Evolutionary conservation across 164 flowering plant species (phyloP), one percentile per base, ranked within the genome.

Genomic region (Chimonanthus salicifolius): DNA sequence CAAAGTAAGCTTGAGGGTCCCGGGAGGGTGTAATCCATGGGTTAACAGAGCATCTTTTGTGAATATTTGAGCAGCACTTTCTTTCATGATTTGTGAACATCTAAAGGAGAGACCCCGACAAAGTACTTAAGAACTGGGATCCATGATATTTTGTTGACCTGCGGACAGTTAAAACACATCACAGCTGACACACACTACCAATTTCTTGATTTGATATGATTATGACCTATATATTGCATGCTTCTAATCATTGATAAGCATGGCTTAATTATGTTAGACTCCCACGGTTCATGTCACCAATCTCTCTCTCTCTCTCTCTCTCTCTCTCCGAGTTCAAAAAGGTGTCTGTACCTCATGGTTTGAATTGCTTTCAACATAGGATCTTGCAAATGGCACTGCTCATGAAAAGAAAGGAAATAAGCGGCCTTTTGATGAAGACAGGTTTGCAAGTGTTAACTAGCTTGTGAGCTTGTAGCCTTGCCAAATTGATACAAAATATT

Each of bases 331-430:
- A 51, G 60, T 13, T 13, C 16, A 13, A 9, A 10, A 45, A 44
- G 45, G 15, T 66, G n/a, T 44, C 73, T 58, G 11, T 21, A 48
- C 4, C 58, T 72, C 33, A 33, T 68, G 16, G 4, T 64, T 63
- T 64, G 4, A 60, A 21, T 50, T 64, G 49, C 49, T 65, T 18
- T 11, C 49, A 46, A 44, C 74, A 71, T 60, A 86, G 89, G 85
- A 77, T 67, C 69, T 80, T 71, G 72, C 84, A 6, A 82, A 82
- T 82, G 85, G 85, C 46, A 76, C 46, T 50, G 70, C 62, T 67
- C 79, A 76, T 58, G 85, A 84, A 74, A 82, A 80, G 66, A 82
- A 82, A 73, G 89, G 87, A 60, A 82, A 77, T 78, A 86, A 86
- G 68, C 72, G 89, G 51, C 76, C 81, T 3, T 46, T 77, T 48